Conservation (phyloP, 2,329 filamentous ascomycete species). For the Cytospora chrysosperma region DNA sequence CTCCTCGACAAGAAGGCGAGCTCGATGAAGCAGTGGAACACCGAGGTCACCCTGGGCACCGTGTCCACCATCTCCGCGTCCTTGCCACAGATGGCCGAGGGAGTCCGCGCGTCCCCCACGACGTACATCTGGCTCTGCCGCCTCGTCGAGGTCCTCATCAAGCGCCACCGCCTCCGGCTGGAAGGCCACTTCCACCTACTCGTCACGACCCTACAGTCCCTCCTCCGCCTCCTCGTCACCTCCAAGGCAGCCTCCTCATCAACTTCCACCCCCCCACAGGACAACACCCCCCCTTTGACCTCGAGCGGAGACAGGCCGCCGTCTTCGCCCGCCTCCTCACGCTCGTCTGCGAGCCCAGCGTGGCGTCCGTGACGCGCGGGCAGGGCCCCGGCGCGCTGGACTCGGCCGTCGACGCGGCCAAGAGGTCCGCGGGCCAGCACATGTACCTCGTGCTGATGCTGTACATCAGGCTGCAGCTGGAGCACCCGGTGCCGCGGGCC, state of each 20-base stretch:
- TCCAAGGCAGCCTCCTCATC: slow-evolving; percentile 19
- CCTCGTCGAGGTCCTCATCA: slow-evolving; percentile 56
- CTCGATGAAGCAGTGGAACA: slow-evolving; percentile 57
- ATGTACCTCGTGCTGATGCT: slow-evolving; percentile 61
- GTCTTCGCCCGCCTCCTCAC: slow-evolving; percentile 56
- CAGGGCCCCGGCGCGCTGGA: slow-evolving; percentile 48
- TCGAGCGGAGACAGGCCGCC: slow-evolving; percentile 46
- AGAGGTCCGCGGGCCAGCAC: slow-evolving; percentile 59
- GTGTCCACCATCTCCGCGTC: slow-evolving; percentile 38
- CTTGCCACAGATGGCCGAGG: slow-evolving; percentile 24
- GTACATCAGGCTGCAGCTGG: slow-evolving; percentile 62
- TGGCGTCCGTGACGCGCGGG: slow-evolving; percentile 51
- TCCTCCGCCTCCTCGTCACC: slow-evolving; percentile 54
- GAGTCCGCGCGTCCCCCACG: slow-evolving; percentile 34
- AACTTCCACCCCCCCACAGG: slow-evolving; percentile 33
- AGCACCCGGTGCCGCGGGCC: slow-evolving; percentile 48
- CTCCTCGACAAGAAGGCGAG: slow-evolving; percentile 51
- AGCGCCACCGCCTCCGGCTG: slow-evolving; percentile 59
- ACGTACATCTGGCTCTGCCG: slow-evolving; percentile 50
- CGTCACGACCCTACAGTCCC: slow-evolving; percentile 51
- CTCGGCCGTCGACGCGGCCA: slow-evolving; percentile 60
- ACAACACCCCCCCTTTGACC: slow-evolving; percentile 30
- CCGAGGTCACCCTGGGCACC: slow-evolving; percentile 51
- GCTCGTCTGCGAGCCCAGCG: slow-evolving; percentile 58
- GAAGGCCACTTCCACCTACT: slow-evolving; percentile 63